Percentiles rank a stretch among this genome's conserved stretches.
These are phyloP conservation scores for Lippia alba DNA, from an alignment of 305 asterid species.

Conservation along the genomic window DNA sequence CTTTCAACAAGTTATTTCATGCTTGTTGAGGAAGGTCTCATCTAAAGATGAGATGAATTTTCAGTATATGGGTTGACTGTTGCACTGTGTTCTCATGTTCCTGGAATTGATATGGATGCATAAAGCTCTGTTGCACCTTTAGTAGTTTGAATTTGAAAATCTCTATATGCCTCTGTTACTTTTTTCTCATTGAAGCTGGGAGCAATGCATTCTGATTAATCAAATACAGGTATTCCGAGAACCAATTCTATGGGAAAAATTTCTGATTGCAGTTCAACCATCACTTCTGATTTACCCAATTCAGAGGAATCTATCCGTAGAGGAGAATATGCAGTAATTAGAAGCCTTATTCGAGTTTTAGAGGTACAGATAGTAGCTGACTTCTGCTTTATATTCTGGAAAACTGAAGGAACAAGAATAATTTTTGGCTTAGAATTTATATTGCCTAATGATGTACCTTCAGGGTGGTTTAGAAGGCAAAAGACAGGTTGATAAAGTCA, in stretches of 20 bases:
- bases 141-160: constrained; percentile 15
- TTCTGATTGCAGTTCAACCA: constrained; percentile 68
- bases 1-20: neutral
- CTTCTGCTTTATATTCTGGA: constrained; percentile 35
- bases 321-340: constrained; percentile 95
- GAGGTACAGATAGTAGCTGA: constrained; percentile 65
- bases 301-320: constrained; percentile 88
- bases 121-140: constrained; percentile 18
- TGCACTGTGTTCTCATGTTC: constrained; percentile 17
- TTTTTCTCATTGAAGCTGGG: constrained; percentile 32
- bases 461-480: constrained; percentile 99
- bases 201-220: constrained; percentile 35
- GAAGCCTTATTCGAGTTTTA: constrained; percentile 95
- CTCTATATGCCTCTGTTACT: constrained; percentile 20
- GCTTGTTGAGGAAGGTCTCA: constrained; percentile 8
- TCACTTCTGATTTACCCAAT: constrained; percentile 67
- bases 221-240: constrained; percentile 75
- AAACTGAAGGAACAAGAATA: constrained; percentile 14
- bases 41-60: neutral
- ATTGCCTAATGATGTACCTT: constrained; percentile 55
- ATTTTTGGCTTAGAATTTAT: constrained; percentile 40
- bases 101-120: neutral
- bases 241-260: constrained; percentile 81
- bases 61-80: constrained; percentile 9
- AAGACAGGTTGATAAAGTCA: constrained; percentile 94